phyloP scores from a whole-genome alignment of 2,329 filamentous ascomycete species.

The Fusarium sp. region DNA sequence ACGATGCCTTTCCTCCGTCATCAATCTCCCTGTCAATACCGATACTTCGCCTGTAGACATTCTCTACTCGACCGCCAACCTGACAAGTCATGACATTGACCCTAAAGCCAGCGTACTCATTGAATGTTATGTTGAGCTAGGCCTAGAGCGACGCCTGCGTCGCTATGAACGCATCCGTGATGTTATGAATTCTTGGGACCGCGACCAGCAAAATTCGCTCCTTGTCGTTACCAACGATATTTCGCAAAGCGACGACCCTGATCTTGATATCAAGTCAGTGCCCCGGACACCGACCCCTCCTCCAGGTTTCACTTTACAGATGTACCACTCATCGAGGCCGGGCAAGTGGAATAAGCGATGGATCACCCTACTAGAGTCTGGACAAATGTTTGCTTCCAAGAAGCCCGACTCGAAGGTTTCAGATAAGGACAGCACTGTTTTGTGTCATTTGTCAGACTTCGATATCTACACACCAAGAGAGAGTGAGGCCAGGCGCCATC shows the following conservation, averaged over 20 bases:
- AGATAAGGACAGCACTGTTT: constrained; percentile 76
- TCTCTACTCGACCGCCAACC: constrained; percentile 75
- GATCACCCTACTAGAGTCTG: constrained; percentile 80
- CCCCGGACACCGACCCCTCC: constrained; percentile 73
- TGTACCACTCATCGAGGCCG: constrained; percentile 85
- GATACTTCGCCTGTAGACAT: constrained; percentile 83
- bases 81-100: constrained; percentile 75
- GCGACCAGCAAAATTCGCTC: constrained; percentile 82
- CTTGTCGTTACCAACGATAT: constrained; percentile 74
- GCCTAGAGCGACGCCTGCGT: constrained; percentile 85
- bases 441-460: constrained; percentile 92
- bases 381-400: constrained; percentile 81
- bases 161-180: constrained; percentile 90
- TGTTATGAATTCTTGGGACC: constrained; percentile 93
- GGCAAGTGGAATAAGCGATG: constrained; percentile 92
- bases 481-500: constrained; percentile 75
- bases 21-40: constrained; percentile 79
- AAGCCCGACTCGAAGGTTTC: constrained; percentile 71
- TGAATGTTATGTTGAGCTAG: constrained; percentile 82
- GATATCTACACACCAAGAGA: constrained; percentile 88
- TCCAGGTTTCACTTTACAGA: constrained; percentile 74
- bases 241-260: constrained; percentile 67
- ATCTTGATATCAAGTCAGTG: constrained; percentile 77
- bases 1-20: constrained; percentile 77
- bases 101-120: constrained; percentile 78